phyloP scores from a whole-genome alignment of 2,329 filamentous ascomycete genomes.

The Sclerotinia minor region DNA sequence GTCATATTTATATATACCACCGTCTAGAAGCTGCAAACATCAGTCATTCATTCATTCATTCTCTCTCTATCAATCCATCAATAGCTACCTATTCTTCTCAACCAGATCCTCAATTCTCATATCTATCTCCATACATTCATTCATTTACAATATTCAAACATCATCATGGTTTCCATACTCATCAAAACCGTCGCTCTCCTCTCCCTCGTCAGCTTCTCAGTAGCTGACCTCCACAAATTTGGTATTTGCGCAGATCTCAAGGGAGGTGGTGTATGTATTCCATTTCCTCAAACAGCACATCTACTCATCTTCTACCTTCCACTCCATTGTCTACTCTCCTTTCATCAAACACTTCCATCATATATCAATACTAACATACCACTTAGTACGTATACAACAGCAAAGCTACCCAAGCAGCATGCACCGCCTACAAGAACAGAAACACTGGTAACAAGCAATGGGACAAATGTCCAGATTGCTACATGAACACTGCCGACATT shows the following conservation, averaged over 20 bases:
- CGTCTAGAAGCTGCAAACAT: background rate
- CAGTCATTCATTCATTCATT: background rate
- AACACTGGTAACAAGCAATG: constrained; percentile 8
- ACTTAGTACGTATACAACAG: constrained; percentile 9
- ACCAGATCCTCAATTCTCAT: background rate
- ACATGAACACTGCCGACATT: background rate
- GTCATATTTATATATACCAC: background rate
- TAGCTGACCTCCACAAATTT: constrained; percentile 11
- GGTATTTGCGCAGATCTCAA: background rate
- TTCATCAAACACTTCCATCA: background rate
- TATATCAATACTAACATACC: background rate
- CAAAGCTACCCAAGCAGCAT: background rate
- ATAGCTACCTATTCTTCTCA: background rate
- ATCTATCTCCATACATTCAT: background rate
- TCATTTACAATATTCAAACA: background rate
- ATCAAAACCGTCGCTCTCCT: constrained; percentile 18
- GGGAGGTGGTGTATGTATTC: background rate
- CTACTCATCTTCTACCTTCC: background rate
- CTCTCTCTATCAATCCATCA: background rate
- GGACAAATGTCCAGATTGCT: constrained; percentile 15
- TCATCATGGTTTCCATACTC: constrained; percentile 15
- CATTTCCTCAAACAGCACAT: background rate
- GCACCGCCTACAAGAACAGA: background rate
- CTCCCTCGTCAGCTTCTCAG: constrained; percentile 13
- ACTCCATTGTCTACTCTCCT: background rate